Base-by-base conservation (phyloP, 2,329 filamentous ascomycete genomes). In the Bimuria novae-zelandiae region DNA sequence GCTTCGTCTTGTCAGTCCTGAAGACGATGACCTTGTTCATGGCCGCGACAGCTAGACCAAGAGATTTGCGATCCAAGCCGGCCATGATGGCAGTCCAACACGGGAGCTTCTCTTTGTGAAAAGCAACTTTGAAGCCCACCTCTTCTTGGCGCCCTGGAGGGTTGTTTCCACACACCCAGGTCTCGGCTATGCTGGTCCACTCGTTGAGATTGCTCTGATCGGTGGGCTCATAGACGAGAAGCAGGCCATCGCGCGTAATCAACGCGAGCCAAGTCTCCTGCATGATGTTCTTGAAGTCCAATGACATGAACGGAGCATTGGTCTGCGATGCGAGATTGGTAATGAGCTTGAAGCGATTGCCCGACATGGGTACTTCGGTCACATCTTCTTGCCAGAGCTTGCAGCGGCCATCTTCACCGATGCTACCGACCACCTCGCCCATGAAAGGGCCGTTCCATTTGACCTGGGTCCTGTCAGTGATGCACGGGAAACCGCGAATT, bases 331-430 rank as follows among this genome's bases (percentile, higher is more conserved):
- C 78, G 60, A 84, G 75, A 78, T 86, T 71, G 76, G 81, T 77
- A 78, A 89, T 78, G 76, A 80, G 81, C 69, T 87, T 90, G 80
- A 97, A 97, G 46, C 92, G 87, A 27, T 89, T 85, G 27, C 92
- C 91, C 30, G 83, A 85, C 53, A 82, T 81, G 0, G 88, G 86
- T 1, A 89, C 82, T 43, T 94, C 89, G 1, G 87, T 89, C 14
- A 89, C 86, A 74, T 97, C 91, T 76, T 97, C 93, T 55, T 89
- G 88, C 93, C 93, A 97, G 60, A 97, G 82, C 71, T 92, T 90
- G 79, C 95, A 91, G 72, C 88, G 87, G 67, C 93, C 90, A 66
- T 97, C 93, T 67, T 93, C 89, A 57, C 90, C 91, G 54, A 97
- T 89, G 49, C 89, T 96, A 51, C 88, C 92, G 62, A 97, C 80